Base-by-base conservation (phyloP, 495 filamentous ascomycete genomes). In the Acidomyces sp. region DNA sequence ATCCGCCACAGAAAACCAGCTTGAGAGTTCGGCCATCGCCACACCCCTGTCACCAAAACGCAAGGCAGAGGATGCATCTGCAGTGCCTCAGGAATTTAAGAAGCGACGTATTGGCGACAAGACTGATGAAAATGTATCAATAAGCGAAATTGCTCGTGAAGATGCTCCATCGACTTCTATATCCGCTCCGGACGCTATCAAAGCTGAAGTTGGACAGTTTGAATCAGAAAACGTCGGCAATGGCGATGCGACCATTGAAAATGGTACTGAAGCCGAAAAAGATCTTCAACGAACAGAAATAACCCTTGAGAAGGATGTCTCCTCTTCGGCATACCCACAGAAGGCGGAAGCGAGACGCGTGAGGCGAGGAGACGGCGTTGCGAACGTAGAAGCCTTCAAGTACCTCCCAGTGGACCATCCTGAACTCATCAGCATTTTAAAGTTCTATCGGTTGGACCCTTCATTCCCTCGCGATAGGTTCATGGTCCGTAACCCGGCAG, bases 401-500 rank as follows among this genome's bases (percentile, higher is more conserved):
- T 97, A 83, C 59, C 67, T 97, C 38, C 53, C 73, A 10, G 62
- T 72, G 0, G 66, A 79, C 38, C 80, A 95, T 54, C 58, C 68
- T 3, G 85, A 88, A 44, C 73, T 96, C 19, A 52, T 74, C 17
- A 63, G 69, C 17, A 86, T 96, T 39, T 75, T 73, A 44, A 54
- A 66, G 0, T 96, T 95, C 65, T 97, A 93, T 63, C 63, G 78
- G 26, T 65, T 94, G 41, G 84, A 80, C 0, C 58, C 76, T 0
- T 74, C 77, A 28, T 97, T 97, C 68, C 90, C 90, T 0, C 65
- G 72, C 4, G 79, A 90, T 56, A 80, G 86, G 32, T 97, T 88
- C 64, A 84, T 97, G 75, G 90, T 97, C 39, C 79, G 87, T 47
- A 97, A 97, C 62, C 82, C 82, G 6, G 66, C 75, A 11, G 90